Evolutionary conservation across 495 filamentous ascomycete genomes (phyloP).

Genomic region (Staphylotrichum tortipilum): DNA sequence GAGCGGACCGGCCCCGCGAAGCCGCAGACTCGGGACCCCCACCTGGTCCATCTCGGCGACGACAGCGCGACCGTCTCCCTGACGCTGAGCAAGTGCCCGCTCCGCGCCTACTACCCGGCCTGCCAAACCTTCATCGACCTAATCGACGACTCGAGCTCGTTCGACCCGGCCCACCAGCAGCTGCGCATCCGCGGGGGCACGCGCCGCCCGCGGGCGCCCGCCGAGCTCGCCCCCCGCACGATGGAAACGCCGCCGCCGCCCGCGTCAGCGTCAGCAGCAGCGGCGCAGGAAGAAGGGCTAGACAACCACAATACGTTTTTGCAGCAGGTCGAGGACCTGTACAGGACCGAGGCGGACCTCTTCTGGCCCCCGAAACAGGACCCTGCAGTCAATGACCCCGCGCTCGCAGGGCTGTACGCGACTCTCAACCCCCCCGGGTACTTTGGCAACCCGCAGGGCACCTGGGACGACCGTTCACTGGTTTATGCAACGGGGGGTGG

Average conservation of each 20-base stretch:
- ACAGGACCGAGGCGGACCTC: slow-evolving; percentile 40
- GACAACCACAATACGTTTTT: slow-evolving; percentile 13
- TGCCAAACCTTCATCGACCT: slow-evolving; percentile 58
- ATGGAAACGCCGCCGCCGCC: too few relatives aligned
- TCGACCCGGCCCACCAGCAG: slow-evolving; percentile 25
- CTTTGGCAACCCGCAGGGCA: slow-evolving; percentile 40
- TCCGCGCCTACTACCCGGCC: slow-evolving; percentile 51
- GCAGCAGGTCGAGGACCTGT: slow-evolving; percentile 31
- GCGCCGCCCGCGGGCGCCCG: slow-evolving; percentile 44
- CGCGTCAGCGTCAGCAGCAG: too few relatives aligned
- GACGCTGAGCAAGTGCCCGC: slow-evolving; percentile 49
- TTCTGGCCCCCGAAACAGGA: slow-evolving; percentile 53
- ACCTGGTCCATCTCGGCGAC: slow-evolving; percentile 25
- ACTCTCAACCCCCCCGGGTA: slow-evolving; percentile 50
- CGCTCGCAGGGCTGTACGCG: slow-evolving; percentile 39
- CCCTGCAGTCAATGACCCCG: slow-evolving; percentile 17
- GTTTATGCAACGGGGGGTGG: slow-evolving; percentile 45
- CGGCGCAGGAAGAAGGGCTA: not conserved
- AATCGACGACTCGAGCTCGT: slow-evolving; percentile 46
- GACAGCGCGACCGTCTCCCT: slow-evolving; percentile 39
- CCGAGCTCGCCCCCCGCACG: slow-evolving; percentile 42
- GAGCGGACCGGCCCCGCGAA: not conserved
- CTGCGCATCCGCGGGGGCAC: slow-evolving; percentile 24
- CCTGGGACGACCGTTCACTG: slow-evolving; percentile 55
- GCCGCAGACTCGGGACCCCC: slow-evolving; percentile 9